A percentile compares a stretch with the other conserved stretches of the same genome.
These are phyloP conservation scores for Stenocarpella maydis DNA, from an alignment of 2,329 filamentous ascomycete species.

Conservation along the genomic window DNA sequence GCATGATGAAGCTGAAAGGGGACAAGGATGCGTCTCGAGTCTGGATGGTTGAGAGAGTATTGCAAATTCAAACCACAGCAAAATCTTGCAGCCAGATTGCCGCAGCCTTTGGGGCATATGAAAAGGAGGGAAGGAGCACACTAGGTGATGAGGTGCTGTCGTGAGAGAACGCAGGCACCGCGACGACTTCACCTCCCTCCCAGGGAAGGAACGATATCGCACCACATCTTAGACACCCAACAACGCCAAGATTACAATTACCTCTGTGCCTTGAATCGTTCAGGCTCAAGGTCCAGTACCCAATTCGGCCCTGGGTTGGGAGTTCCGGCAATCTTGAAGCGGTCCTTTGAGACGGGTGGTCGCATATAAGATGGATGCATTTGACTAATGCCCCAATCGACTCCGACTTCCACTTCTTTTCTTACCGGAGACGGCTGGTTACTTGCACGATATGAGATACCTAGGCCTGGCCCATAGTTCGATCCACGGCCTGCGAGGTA, in stretches of 20 bases:
- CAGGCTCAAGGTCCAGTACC: no score
- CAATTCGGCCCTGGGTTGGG: no score
- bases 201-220: neutral
- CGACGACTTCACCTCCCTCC: neutral
- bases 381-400: neutral
- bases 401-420: no score
- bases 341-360: neutral
- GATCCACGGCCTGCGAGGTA: neutral
- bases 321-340: no score
- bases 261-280: neutral
- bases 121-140: neutral
- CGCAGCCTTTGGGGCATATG: neutral
- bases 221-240: neutral
- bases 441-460: neutral
- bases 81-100: neutral
- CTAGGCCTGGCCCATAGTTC: neutral
- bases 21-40: neutral
- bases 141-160: neutral
- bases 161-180: neutral
- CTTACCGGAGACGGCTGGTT: no score
- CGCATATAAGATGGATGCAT: no score
- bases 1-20: neutral
- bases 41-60: neutral
- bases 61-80: neutral
- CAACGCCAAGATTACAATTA: neutral